Base-by-base conservation (phyloP, 257 asterid species). In the Voacanga thouarsii region DNA sequence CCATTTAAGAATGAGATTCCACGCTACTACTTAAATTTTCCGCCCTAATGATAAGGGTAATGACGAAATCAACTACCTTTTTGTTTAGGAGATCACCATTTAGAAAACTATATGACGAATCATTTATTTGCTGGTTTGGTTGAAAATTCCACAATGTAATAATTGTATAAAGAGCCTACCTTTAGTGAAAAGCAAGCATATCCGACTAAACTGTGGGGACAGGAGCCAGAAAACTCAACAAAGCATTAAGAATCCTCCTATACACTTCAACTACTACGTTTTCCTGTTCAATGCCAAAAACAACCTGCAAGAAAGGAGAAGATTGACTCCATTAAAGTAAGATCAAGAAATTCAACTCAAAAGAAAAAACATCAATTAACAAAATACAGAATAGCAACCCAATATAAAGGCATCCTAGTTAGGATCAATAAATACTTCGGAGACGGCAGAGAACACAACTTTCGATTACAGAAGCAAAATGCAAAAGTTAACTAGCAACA, bases 301-400 rank as follows among this genome's bases (percentile, higher is more conserved):
- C 71, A 78, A 53, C 50, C 82, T 70, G 73, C 80, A 55, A 75
- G 19, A 74, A 78, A 75, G 68, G 59, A 49, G n/a, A 24, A 30
- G 41, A 72, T 26, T 5, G 8, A 23, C 24, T 12, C 9, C 71
- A 45, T 45, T 6, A 21, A 26, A 33, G 28, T 26, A 45, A n/a
- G 60, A 71, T 28, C 39, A 37, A 49, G 61, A 57, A 65, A 9
- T 53, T 68, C 26, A 11, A 65, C 4, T 30, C 15, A 44, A 53
- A 53, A 23, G 0, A 43, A 30, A 21, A 61, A 9, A 10, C 47
- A 65, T 73, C 30, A 39, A 18, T 4, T 3, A 57, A 70, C 57
- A 68, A 45, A 9, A 39, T 19, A 65, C 14, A 44, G 33, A 65
- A 64, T n/a, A 24, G 47, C 18, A 69, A 15, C 70, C 37, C 39